These are phyloP conservation scores for Agrocybe praecox DNA, from an alignment of 768 basidiomycete genomes.

Conservation along the genomic window DNA sequence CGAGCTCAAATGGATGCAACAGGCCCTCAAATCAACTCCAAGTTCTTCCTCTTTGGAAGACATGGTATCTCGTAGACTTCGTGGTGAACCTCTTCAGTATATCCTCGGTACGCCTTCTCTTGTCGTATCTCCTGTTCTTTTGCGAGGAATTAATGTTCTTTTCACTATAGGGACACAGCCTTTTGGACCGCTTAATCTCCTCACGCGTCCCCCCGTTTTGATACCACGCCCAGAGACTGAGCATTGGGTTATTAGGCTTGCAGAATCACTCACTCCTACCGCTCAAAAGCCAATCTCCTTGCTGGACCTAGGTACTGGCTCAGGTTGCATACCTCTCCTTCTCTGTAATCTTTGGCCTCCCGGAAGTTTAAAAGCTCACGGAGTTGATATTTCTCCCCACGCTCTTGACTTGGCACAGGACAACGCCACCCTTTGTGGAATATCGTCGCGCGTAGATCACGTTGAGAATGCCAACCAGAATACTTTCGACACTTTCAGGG, in stretches of 20 bases:
- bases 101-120: slow-evolving; percentile 67
- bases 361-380: slow-evolving; percentile 56
- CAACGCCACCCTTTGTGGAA: slow-evolving; percentile 45
- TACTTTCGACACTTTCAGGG: slow-evolving; percentile 40
- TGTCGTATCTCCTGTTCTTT: slow-evolving; percentile 11
- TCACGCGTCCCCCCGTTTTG: slow-evolving; percentile 76
- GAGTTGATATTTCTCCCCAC: slow-evolving; percentile 66
- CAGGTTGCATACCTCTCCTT: slow-evolving; percentile 90
- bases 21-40: slow-evolving; percentile 20
- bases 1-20: slow-evolving; percentile 49
- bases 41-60: slow-evolving; percentile 27
- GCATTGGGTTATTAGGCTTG: slow-evolving; percentile 70
- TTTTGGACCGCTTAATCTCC: slow-evolving; percentile 82
- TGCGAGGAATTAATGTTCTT: slow-evolving; percentile 7
- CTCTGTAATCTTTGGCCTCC: slow-evolving; percentile 67
- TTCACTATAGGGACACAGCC: slow-evolving; percentile 69
- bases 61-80: slow-evolving; percentile 60
- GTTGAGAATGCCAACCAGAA: slow-evolving; percentile 27
- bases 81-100: slow-evolving; percentile 87
- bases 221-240: slow-evolving; percentile 98
- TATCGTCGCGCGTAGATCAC: slow-evolving; percentile 28
- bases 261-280: slow-evolving; percentile 43
- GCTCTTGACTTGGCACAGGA: slow-evolving; percentile 57
- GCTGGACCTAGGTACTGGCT: slow-evolving; percentile 92
- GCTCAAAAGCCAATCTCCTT: slow-evolving; percentile 42